Evolutionary conservation across 2,329 filamentous ascomycete species (phyloP).

Genomic region (Colletotrichum viniferum): DNA sequence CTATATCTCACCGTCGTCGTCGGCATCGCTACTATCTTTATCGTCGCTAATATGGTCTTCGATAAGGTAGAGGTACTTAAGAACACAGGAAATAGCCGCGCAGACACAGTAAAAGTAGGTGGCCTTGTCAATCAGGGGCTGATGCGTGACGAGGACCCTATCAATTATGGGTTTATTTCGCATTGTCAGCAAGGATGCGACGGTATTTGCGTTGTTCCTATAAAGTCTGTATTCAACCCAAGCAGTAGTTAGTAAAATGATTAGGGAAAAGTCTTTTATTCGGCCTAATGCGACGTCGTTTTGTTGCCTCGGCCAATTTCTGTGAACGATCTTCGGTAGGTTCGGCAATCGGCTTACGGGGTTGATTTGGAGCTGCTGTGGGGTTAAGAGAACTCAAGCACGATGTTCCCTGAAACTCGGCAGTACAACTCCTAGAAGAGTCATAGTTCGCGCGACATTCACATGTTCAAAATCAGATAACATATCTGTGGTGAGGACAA

Average conservation of each 20-base stretch:
- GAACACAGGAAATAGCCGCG: too few species aligned
- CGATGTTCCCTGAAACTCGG: background rate
- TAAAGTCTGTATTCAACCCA: background rate
- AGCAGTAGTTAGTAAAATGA: background rate
- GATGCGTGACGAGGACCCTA: background rate
- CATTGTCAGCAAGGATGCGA: background rate
- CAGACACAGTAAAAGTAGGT: too few species aligned
- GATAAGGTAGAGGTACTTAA: too few species aligned
- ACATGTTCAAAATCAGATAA: background rate
- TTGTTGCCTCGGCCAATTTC: background rate
- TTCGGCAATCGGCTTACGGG: background rate
- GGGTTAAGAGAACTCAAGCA: background rate
- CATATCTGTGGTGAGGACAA: background rate
- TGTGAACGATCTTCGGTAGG: background rate
- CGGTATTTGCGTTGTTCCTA: background rate
- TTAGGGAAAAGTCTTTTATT: background rate
- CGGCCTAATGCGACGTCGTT: background rate
- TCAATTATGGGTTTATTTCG: fast-evolving
- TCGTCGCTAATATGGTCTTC: too few species aligned
- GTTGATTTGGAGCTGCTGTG: background rate
- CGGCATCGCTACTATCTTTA: too few species aligned
- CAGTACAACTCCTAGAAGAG: background rate
- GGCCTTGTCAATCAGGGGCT: background rate
- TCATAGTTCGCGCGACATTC: background rate
- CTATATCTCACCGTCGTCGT: too few species aligned